A percentile compares a stretch with the other conserved stretches of the same genome.
Evolutionary conservation across 129 eudicot species (phyloP).

Genomic region (Ambrosia artemisiifolia): DNA sequence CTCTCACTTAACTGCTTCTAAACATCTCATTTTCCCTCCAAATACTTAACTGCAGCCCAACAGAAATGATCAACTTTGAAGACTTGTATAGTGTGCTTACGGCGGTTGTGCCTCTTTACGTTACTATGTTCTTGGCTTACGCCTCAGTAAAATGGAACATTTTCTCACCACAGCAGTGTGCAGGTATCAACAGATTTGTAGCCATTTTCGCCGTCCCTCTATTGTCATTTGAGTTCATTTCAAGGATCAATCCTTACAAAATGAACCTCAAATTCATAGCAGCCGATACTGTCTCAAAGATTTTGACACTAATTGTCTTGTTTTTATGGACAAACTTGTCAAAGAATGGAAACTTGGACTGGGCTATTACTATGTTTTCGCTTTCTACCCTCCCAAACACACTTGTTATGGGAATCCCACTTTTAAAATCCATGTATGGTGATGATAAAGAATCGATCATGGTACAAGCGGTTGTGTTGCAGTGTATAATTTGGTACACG

Average conservation of each 20-base stretch:
- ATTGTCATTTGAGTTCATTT: constrained; percentile 65
- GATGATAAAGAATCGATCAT: constrained; percentile 54
- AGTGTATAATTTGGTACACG: constrained; percentile 72
- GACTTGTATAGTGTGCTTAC: constrained; percentile 59
- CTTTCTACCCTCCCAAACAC: constrained; percentile 71
- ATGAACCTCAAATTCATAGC: constrained; percentile 71
- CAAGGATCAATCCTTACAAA: constrained; percentile 55
- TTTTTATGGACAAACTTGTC: constrained; percentile 42
- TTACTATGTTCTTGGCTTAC: constrained; percentile 61
- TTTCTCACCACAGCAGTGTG: constrained; percentile 55
- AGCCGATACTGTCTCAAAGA: constrained; percentile 57
- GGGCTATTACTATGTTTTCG: constrained; percentile 65
- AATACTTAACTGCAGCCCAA: constrained; percentile 10
- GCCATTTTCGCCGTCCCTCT: constrained; percentile 68
- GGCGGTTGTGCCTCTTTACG: constrained; percentile 58
- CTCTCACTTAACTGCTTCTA: constrained; percentile 19
- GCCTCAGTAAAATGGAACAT: constrained; percentile 61
- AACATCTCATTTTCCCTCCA: constrained; percentile 26
- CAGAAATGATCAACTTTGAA: constrained; percentile 40
- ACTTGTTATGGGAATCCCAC: constrained; percentile 70
- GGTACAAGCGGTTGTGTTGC: constrained; percentile 67
- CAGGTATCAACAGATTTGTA: constrained; percentile 64
- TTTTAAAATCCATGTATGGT: constrained; percentile 63
- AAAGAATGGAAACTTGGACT: constrained; percentile 47
- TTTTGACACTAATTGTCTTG: constrained; percentile 41